Base-by-base conservation (phyloP, 164 flowering plant genomes). In the Platanus orientalis region DNA sequence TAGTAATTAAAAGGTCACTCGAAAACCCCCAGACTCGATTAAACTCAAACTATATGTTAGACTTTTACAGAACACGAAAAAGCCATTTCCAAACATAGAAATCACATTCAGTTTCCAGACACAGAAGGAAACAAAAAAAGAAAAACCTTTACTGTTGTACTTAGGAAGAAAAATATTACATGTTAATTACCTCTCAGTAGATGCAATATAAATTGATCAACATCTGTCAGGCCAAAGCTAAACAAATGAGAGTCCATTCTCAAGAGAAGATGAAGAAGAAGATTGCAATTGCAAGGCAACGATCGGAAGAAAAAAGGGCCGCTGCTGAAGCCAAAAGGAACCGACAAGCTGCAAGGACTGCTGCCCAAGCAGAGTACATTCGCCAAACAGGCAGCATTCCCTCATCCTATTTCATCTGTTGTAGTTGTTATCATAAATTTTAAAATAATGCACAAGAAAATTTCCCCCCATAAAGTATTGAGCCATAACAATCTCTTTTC, bases 251-350 rank as follows among this genome's bases (percentile, higher is more conserved):
- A 79, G 87, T 88, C 10, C 80, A 76, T 51, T 87, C 95, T 50
- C 83, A 82, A 70, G 91, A 88, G 40, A 86, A 85, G 73, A 84
- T 84, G 87, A 81, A 77, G 75, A 86, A 83, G 71, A 86, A 83
- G 81, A 76, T 86, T 12, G 84, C 91, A 47, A 65, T 83, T 74
- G 75, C 89, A 32, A 78, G 81, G 74, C 87, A 84, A 70, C 83
- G 58, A 62, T 84, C 93, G 16, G 97, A 86, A 79, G 88, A 81
- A 61, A 84, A 82, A 64, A 65, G 78, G n/a, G 83, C 78, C 5
- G 80, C 79, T 24, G 89, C 92, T 1, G 92, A 88, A 71, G 80
- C 90, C 12, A 74, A 66, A 52, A 84, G 69, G 66, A 81, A 71
- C n/a, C 73, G 66, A 10, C 79, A 79, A 23, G 92, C 86, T n/a